A percentile compares a stretch with the other conserved stretches of the same genome.
These are phyloP conservation scores for Penicillium occitanis DNA, from an alignment of 2,329 filamentous ascomycete genomes.

Conservation along the genomic window DNA sequence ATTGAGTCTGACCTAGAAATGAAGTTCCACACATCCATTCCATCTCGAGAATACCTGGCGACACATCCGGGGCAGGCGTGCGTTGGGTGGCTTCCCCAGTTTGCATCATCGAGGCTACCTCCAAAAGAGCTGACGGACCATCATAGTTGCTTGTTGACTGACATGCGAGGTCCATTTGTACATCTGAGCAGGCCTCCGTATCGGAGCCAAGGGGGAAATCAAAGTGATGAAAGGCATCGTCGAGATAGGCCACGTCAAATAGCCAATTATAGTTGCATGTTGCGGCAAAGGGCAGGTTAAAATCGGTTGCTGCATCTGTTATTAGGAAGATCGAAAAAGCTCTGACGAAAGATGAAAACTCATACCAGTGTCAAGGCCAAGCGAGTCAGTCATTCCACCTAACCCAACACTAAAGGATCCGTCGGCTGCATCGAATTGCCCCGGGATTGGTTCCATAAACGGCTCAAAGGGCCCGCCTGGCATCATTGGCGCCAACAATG, in stretches of 20 bases:
- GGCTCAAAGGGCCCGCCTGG: conserved; percentile 34
- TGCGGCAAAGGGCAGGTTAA: conserved; percentile 65
- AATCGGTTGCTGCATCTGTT: conserved; percentile 52
- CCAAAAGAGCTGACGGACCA: conserved; percentile 11
- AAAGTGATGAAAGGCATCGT: conserved; percentile 34
- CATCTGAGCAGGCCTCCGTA: background rate
- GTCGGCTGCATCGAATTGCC: conserved; percentile 37
- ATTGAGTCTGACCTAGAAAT: background rate
- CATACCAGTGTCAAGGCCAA: conserved; percentile 58
- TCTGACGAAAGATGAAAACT: background rate
- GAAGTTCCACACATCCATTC: conserved; percentile 32
- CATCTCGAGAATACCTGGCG: conserved; percentile 24
- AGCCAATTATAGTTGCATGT: conserved; percentile 64
- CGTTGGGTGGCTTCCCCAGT: background rate
- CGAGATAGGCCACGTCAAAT: conserved; percentile 50
- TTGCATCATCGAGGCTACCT: conserved; percentile 6
- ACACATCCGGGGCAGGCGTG: background rate
- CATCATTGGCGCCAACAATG: conserved; percentile 33
- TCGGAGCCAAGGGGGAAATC: conserved; percentile 26
- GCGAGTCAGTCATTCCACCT: conserved; percentile 49
- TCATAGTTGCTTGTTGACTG: conserved; percentile 3
- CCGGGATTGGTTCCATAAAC: conserved; percentile 34
- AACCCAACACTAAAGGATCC: conserved; percentile 28
- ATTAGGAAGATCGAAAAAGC: background rate
- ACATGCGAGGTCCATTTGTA: background rate